Percentiles rank a stretch among this genome's conserved stretches.
Conservation (phyloP, 2,329 filamentous ascomycete genomes). For the Aureobasidium leucospermi region DNA sequence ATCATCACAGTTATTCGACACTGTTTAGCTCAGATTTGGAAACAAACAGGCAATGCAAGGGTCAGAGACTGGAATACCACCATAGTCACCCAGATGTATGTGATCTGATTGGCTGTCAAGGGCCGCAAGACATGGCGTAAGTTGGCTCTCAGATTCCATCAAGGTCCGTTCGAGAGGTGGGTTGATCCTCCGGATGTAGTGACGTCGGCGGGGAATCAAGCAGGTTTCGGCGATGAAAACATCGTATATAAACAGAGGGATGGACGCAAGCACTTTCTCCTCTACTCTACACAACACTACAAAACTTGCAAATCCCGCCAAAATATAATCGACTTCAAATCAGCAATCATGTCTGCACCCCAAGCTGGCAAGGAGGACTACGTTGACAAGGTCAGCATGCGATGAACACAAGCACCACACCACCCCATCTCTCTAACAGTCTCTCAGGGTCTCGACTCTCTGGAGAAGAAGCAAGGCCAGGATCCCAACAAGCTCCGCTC, state of each 20-base stretch:
- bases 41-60: neutral
- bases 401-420: neutral
- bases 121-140: too few species aligned
- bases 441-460: constrained; percentile 16
- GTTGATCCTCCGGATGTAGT: neutral
- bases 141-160: neutral
- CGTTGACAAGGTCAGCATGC: constrained; percentile 21
- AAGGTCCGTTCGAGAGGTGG: neutral
- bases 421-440: neutral
- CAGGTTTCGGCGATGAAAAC: neutral
- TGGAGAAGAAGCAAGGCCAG: constrained; percentile 18
- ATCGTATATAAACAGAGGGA: neutral
- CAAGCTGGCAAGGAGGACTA: constrained; percentile 20
- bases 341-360: constrained; percentile 13
- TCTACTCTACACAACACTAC: neutral
- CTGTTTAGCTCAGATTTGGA: too few species aligned
- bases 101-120: too few species aligned
- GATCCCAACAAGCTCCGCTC: constrained; percentile 23
- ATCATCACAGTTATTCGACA: neutral
- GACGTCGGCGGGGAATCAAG: neutral
- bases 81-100: too few species aligned
- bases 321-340: neutral
- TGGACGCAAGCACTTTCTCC: neutral
- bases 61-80: neutral
- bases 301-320: constrained; percentile 6